Conservation (phyloP, 371 early-diverging fungal genomes). For the Lichtheimia ornata region DNA sequence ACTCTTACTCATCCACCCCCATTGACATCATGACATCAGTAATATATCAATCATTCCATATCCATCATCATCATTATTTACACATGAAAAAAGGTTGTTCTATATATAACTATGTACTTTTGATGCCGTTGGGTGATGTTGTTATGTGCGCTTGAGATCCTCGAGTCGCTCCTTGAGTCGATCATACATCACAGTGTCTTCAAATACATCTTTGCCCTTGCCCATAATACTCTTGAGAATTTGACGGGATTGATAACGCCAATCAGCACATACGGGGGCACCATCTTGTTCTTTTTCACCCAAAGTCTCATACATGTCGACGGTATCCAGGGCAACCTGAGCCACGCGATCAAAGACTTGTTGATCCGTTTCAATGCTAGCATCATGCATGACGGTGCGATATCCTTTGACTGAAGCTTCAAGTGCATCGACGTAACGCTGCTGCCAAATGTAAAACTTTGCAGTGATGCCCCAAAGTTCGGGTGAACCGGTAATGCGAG, state of each 20-base stretch:
- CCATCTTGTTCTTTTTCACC: slow-evolving; percentile 54
- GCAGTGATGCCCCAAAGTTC: slow-evolving; percentile 77
- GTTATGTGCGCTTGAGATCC: slow-evolving; percentile 46
- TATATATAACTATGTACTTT: not conserved
- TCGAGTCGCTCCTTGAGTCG: slow-evolving; percentile 61
- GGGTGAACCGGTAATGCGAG: slow-evolving; percentile 75
- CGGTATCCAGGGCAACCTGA: slow-evolving; percentile 69
- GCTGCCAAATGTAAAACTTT: slow-evolving; percentile 73
- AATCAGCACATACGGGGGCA: slow-evolving; percentile 75
- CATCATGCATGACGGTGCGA: slow-evolving; percentile 74
- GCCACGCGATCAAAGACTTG: slow-evolving; percentile 72
- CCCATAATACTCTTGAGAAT: slow-evolving; percentile 83
- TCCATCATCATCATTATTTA: slow-evolving; percentile 2
- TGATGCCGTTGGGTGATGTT: not conserved
- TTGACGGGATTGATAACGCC: slow-evolving; percentile 84
- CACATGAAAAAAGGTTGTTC: slow-evolving; percentile 1
- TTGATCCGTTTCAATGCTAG: slow-evolving; percentile 67
- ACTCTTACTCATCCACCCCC: not conserved
- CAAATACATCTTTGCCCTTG: slow-evolving; percentile 74
- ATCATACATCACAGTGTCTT: slow-evolving; percentile 65
- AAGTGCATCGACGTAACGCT: slow-evolving; percentile 64
- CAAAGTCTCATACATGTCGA: slow-evolving; percentile 76
- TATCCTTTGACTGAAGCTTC: slow-evolving; percentile 86
- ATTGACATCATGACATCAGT: not conserved
- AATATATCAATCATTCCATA: too few relatives aligned